Evolutionary conservation across 2,329 filamentous ascomycete species (phyloP).

Genomic region (Botryotinia calthae): DNA sequence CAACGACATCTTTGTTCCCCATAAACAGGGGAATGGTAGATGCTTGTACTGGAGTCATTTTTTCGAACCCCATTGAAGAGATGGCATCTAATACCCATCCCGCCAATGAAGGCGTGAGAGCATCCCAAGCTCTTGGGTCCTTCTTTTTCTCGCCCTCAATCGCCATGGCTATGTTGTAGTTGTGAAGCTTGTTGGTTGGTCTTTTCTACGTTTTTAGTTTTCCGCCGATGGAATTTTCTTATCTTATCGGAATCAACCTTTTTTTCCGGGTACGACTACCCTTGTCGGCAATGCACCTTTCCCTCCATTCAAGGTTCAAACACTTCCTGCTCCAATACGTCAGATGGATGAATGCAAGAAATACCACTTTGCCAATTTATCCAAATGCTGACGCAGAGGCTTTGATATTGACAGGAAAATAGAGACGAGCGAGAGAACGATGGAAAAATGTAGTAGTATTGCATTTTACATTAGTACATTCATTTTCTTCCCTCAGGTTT

Average conservation of each 20-base stretch:
- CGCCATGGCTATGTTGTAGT: constrained; percentile 2
- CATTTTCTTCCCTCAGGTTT: background rate
- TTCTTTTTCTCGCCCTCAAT: constrained; percentile 40
- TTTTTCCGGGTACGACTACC: constrained; percentile 2
- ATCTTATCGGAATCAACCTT: constrained; percentile 13
- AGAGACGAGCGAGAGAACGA: too few relatives aligned
- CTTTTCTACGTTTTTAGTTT: background rate
- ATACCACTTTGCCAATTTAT: too few relatives aligned
- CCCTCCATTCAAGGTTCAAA: too few relatives aligned
- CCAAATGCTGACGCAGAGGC: too few relatives aligned
- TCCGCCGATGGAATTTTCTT: constrained; percentile 16
- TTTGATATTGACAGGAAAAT: too few relatives aligned
- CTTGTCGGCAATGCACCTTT: too few relatives aligned
- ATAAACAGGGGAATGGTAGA: constrained; percentile 86
- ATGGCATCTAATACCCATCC: constrained; percentile 87
- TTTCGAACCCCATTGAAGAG: constrained; percentile 76
- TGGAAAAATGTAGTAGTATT: too few relatives aligned
- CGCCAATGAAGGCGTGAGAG: constrained; percentile 66
- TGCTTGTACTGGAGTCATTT: constrained; percentile 93
- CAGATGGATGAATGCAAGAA: too few relatives aligned
- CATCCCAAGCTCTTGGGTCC: constrained; percentile 61
- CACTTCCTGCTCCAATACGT: too few relatives aligned
- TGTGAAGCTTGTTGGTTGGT: background rate
- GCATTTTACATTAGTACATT: background rate
- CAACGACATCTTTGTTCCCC: constrained; percentile 87